These are phyloP conservation scores for Colletotrichum salicis DNA, from an alignment of 2,329 filamentous ascomycete genomes.

Conservation along the genomic window DNA sequence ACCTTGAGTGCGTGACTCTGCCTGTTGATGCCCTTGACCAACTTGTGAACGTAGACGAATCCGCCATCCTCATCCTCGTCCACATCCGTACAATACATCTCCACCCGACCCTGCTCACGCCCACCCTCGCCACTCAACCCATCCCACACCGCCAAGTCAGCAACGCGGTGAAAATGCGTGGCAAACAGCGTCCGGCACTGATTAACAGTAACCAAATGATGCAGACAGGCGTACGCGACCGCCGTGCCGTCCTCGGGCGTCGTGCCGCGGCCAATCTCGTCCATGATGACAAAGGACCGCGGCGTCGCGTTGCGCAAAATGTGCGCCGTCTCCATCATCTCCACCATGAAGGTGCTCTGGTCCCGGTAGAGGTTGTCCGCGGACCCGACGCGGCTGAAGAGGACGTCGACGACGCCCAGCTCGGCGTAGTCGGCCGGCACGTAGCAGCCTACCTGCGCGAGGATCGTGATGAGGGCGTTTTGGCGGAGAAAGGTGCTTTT, in stretches of 20 bases:
- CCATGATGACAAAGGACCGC: conserved; percentile 95
- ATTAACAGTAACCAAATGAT: conserved; percentile 84
- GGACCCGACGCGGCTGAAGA: conserved; percentile 92
- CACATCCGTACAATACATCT: conserved; percentile 90
- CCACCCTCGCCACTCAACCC: conserved; percentile 50
- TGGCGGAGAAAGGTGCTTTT: conserved; percentile 97
- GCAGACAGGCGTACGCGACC: conserved; percentile 87
- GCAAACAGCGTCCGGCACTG: conserved; percentile 87
- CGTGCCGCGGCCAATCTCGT: conserved; percentile 94
- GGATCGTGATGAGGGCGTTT: conserved; percentile 91
- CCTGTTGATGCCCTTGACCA: conserved; percentile 84
- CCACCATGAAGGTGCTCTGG: conserved; percentile 99
- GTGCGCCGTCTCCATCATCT: conserved; percentile 95
- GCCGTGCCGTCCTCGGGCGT: conserved; percentile 92
- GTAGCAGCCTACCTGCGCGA: conserved; percentile 92
- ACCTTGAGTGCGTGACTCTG: conserved; percentile 94
- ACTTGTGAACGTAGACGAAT: conserved; percentile 87
- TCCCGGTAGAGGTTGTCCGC: conserved; percentile 95
- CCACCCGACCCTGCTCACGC: conserved; percentile 57
- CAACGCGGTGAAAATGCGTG: conserved; percentile 90
- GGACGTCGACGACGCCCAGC: conserved; percentile 92
- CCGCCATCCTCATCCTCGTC: conserved; percentile 75
- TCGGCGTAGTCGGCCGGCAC: conserved; percentile 89
- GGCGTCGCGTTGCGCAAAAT: conserved; percentile 88
- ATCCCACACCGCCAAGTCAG: conserved; percentile 75